Percentiles rank a stretch among this genome's conserved stretches.
Evolutionary conservation across 1,284 basidiomycete species (phyloP).

Genomic region (Ganoderma resinaceum): DNA sequence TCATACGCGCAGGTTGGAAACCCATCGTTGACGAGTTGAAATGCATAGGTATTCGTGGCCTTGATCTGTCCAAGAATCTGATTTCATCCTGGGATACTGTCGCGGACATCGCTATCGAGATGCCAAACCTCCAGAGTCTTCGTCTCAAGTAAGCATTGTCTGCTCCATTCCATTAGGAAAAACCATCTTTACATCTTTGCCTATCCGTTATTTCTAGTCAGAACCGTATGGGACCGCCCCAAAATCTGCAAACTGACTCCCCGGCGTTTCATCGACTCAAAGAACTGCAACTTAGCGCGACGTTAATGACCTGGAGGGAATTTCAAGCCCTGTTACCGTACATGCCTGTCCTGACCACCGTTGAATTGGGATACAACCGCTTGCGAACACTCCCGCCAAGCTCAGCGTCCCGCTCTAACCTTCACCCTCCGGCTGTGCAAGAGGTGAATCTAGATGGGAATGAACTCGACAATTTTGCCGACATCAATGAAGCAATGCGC

Average conservation of each 20-base stretch:
- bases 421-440: conserved; percentile 46
- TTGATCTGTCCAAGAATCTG: conserved; percentile 87
- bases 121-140: conserved; percentile 71
- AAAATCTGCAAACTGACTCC: conserved; percentile 37
- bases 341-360: conserved; percentile 66
- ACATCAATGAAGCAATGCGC: conserved; percentile 54
- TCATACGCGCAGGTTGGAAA: neutral
- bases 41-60: conserved; percentile 70
- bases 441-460: conserved; percentile 84
- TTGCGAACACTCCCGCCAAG: conserved; percentile 49
- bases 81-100: conserved; percentile 78
- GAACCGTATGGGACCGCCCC: conserved; percentile 58
- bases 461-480: conserved; percentile 64
- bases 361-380: conserved; percentile 84
- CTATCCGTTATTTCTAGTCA: conserved; percentile 50
- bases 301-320: conserved; percentile 75
- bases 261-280: conserved; percentile 62
- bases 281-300: conserved; percentile 82
- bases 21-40: neutral
- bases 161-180: neutral
- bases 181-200: neutral
- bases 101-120: conserved; percentile 66
- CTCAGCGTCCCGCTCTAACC: neutral
- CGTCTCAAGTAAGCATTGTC: conserved; percentile 73
- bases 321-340: conserved; percentile 57